phyloP scores from a whole-genome alignment of 2,329 filamentous ascomycete species.

The Pseudopyrenochaeta lycopersici region DNA sequence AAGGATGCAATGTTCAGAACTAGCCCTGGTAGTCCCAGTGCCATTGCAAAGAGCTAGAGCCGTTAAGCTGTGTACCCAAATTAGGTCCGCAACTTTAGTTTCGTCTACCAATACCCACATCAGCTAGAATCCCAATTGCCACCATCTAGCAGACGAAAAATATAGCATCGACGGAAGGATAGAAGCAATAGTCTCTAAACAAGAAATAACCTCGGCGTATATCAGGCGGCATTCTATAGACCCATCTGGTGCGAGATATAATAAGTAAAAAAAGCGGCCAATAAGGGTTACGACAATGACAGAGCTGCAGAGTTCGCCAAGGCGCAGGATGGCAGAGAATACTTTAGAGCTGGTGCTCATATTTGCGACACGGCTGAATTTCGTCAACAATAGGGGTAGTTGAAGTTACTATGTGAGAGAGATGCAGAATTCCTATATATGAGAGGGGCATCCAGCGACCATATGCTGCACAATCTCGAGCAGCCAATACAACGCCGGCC shows the following conservation, averaged over 20 bases:
- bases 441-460: neutral
- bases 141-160: conserved; percentile 19
- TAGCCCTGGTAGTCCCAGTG: conserved; percentile 17
- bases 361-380: neutral
- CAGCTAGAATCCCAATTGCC: conserved; percentile 16
- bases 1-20: conserved; percentile 6
- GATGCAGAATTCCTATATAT: neutral
- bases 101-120: conserved; percentile 5
- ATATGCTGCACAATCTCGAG: neutral
- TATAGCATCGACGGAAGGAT: conserved; percentile 11
- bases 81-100: conserved; percentile 6
- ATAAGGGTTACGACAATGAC: conserved; percentile 15
- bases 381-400: neutral
- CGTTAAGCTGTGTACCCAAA: conserved; percentile 10
- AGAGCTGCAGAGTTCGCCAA: conserved; percentile 10
- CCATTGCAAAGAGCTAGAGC: conserved; percentile 13
- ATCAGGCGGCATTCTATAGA: conserved; percentile 11
- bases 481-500: neutral
- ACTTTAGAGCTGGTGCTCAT: conserved; percentile 16
- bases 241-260: neutral
- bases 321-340: conserved; percentile 12
- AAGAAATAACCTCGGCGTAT: conserved; percentile 16
- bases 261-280: conserved; percentile 16
- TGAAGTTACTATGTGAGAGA: neutral
- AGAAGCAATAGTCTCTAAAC: conserved; percentile 8